A percentile compares a stretch with the other conserved stretches of the same genome.
Evolutionary conservation across 441 rosid species (phyloP).

Genomic region (Brassica balearica): DNA sequence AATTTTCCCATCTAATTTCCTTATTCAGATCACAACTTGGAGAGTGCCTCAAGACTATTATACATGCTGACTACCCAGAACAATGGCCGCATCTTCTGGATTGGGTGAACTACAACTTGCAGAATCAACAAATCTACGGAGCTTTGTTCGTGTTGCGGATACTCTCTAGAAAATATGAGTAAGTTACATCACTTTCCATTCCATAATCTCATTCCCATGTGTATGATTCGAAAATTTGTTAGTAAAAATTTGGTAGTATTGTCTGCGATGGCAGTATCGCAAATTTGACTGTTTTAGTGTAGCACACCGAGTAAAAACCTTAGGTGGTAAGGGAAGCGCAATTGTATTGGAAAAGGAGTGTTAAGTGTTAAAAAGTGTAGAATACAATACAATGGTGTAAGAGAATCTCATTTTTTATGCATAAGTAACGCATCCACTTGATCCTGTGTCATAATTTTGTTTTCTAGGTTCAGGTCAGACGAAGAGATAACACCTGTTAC

Average conservation of each 20-base stretch:
- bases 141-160: conserved; percentile 90
- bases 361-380: too few relatives aligned
- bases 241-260: conserved; percentile 19
- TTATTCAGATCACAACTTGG: conserved; percentile 87
- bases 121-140: conserved; percentile 89
- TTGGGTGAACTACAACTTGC: conserved; percentile 92
- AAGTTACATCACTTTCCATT: conserved; percentile 38
- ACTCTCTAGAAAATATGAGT: conserved; percentile 98
- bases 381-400: too few relatives aligned
- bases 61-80: conserved; percentile 95
- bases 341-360: too few relatives aligned
- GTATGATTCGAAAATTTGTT: conserved; percentile 8
- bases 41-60: conserved; percentile 94
- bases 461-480: conserved; percentile 90
- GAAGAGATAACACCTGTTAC: conserved; percentile 92
- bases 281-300: conserved; percentile 14
- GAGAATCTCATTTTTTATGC: too few relatives aligned
- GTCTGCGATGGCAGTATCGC: conserved; percentile 13
- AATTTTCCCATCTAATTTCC: not conserved
- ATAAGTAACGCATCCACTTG: not conserved
- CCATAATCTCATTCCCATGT: not conserved
- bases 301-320: not conserved
- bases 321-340: conserved; percentile 2
- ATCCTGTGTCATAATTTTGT: conserved; percentile 26
- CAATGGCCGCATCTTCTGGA: conserved; percentile 95